A percentile compares a stretch with the other conserved stretches of the same genome.
phyloP scores from a whole-genome alignment of 2,329 filamentous ascomycete genomes.

The Metarhizium brunneum region DNA sequence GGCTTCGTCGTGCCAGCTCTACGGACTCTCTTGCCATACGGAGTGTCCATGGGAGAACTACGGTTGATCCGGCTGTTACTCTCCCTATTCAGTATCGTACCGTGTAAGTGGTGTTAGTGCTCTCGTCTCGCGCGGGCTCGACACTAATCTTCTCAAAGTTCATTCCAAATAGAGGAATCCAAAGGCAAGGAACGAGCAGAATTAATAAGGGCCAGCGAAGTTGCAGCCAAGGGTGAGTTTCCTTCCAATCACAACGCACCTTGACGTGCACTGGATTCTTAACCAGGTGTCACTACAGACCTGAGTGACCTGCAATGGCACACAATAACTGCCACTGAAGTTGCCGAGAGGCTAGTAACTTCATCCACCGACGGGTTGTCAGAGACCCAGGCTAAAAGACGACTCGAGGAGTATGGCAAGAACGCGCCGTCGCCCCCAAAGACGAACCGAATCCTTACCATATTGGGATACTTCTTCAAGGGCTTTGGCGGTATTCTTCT shows the following conservation, averaged over 20 bases:
- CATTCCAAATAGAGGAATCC: conserved; percentile 46
- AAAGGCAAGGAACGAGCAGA: conserved; percentile 34
- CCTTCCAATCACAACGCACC: background rate
- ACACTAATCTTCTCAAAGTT: conserved; percentile 16
- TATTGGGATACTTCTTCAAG: conserved; percentile 64
- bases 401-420: conserved; percentile 50
- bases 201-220: conserved; percentile 29
- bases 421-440: conserved; percentile 60
- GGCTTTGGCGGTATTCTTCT: conserved; percentile 68
- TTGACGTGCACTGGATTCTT: background rate
- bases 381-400: conserved; percentile 42
- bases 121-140: background rate
- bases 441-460: conserved; percentile 46
- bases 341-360: conserved; percentile 49
- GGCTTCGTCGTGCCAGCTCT: conserved; percentile 17
- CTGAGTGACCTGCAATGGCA: conserved; percentile 61
- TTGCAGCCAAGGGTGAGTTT: conserved; percentile 32
- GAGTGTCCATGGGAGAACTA: conserved; percentile 22
- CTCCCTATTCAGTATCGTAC: conserved; percentile 48
- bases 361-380: conserved; percentile 51
- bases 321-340: conserved; percentile 44
- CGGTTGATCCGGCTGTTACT: conserved; percentile 16
- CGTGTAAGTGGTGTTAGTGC: conserved; percentile 29
- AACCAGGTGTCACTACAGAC: conserved; percentile 26
- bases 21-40: conserved; percentile 31